Conservation (phyloP, 1,284 basidiomycete species). For the Inonotus hispidus region DNA sequence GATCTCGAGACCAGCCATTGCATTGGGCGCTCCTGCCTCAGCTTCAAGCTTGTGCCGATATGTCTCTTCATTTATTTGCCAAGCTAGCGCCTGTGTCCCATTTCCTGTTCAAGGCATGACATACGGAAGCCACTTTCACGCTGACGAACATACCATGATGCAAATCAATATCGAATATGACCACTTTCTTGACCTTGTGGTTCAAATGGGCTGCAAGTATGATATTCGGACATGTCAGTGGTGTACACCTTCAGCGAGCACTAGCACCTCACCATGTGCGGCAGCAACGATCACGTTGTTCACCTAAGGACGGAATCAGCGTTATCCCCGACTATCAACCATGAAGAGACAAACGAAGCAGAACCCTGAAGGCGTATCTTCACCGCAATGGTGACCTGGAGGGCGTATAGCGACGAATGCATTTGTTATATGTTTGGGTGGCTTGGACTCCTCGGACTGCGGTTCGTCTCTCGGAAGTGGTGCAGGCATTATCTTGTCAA, state of each 20-base stretch:
- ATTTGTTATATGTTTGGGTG: conserved; percentile 28
- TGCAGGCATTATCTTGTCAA: conserved; percentile 54
- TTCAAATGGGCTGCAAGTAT: conserved; percentile 66
- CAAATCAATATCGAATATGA: conserved; percentile 92
- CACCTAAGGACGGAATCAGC: background rate
- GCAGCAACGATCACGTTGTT: conserved; percentile 92
- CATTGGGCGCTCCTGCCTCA: conserved; percentile 30
- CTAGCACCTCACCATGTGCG: conserved; percentile 64
- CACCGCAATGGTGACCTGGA: conserved; percentile 90
- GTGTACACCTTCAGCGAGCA: background rate
- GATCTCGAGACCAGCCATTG: conserved; percentile 56
- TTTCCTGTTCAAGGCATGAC: conserved; percentile 54
- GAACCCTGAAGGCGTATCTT: conserved; percentile 84
- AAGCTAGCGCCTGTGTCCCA: conserved; percentile 87
- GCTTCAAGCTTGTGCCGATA: conserved; percentile 60
- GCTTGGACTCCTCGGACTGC: background rate
- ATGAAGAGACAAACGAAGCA: conserved; percentile 59
- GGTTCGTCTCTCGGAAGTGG: conserved; percentile 10
- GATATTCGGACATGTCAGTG: too few species aligned
- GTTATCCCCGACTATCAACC: background rate
- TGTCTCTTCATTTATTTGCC: conserved; percentile 89
- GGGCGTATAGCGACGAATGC: conserved; percentile 85
- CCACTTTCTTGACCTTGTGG: conserved; percentile 73
- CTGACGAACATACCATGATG: conserved; percentile 64
- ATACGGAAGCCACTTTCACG: background rate